Base-by-base conservation (phyloP, 352 stramenopile genomes). In the Phytophthora ohioensis region DNA sequence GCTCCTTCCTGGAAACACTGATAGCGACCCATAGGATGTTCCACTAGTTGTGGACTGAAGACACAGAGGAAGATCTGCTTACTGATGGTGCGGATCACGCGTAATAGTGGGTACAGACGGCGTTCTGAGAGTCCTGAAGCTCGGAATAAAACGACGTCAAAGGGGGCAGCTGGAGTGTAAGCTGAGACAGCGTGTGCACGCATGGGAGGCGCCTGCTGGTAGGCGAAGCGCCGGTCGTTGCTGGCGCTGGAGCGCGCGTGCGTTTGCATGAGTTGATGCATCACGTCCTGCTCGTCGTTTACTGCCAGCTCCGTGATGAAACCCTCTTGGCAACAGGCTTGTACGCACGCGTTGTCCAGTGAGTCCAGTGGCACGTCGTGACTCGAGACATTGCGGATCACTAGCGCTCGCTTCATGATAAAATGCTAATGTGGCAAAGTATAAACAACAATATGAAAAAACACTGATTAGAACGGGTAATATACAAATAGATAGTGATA, bases 21-120 rank as follows among this genome's bases (percentile, higher is more conserved):
- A 71, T 95, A 94, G 11, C 88, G 83, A 0, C 79, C 84, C 69
- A 87, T 80, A 5, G 88, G 82, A 60, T 93, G 55, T 62, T 93
- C 87, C 5, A 82, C 75, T 8, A 95, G 71, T 59, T 92, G 87
- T 61, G 87, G 75, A 74, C 87, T 94, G 69, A 91, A 92, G 55
- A 94, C 82, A 47, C 87, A 94, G n/a, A 95, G 62, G 52, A 95
- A 95, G 66, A 95, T 82, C 82, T 95, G 87, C 52, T 79, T 80
- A 67, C 80, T 92, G 68, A 94, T 88, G 17, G 82, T 90, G 48
- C 84, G 87, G 41, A 94, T 75, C 48, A 78, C 69, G 45, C 87
- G 84, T 42, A 95, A 54, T 31, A 93, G 57, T 6, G 82, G 56
- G 34, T 85, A 80, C 42, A 94, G 72, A 4, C 78, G 81, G 35